Evolutionary conservation across 192 early-diverging fungal genomes (phyloP).

Genomic region (Coemansia sp.): DNA sequence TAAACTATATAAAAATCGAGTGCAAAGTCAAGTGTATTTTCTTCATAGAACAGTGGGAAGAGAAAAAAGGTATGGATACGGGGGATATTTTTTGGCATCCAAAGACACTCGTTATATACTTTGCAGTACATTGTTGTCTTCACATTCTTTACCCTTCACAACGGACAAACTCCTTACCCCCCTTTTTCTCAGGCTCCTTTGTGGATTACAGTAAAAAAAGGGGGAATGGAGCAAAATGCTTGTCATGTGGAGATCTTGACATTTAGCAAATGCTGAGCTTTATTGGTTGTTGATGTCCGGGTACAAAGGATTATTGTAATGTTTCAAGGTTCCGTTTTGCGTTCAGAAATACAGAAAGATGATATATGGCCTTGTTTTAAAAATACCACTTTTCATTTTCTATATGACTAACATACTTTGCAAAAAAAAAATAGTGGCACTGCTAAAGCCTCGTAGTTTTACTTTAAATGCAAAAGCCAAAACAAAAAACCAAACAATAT

Average conservation of each 20-base stretch:
- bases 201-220: neutral
- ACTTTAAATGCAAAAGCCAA: neutral
- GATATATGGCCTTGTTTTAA: no score
- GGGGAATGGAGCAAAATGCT: neutral
- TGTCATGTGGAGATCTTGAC: neutral
- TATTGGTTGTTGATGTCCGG: neutral
- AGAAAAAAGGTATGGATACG: no score
- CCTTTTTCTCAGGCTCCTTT: neutral
- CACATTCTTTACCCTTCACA: neutral
- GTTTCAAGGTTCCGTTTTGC: no score
- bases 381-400: no score
- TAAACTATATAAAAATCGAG: no score
- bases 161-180: neutral
- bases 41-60: no score
- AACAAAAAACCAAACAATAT: neutral
- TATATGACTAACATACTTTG: no score
- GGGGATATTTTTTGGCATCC: no score
- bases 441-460: no score
- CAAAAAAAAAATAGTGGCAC: no score
- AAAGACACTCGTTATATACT: constrained; percentile 4
- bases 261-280: neutral
- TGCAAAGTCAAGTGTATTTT: no score
- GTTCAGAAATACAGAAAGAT: no score
- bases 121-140: neutral
- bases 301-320: neutral